Base-by-base conservation (phyloP, 495 filamentous ascomycete genomes). In the Letharia columbiana region DNA sequence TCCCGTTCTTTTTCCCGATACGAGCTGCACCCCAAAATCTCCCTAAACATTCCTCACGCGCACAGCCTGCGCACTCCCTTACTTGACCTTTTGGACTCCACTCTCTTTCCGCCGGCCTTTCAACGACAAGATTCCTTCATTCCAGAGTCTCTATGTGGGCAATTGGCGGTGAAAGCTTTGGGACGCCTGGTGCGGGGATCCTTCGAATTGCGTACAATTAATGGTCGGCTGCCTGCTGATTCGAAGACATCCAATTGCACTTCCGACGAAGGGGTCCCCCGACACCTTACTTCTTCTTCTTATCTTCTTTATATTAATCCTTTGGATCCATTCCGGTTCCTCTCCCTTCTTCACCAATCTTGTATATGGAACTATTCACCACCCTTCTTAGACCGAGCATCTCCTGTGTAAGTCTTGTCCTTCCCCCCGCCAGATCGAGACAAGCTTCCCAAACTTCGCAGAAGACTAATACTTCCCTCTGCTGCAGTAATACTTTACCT, bases 1-100 rank as follows among this genome's bases (percentile, higher is more conserved):
- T 61, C 67, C 73, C 70, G 71, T 67, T 74, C 64, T 69, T 67
- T 63, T 72, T 71, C 72, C 72, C 72, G 69, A 68, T 61, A 67
- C 68, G 67, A 69, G 50, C 9, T 35, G 40, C 49, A 54, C 66
- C 67, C 52, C 52, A 35, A 68, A 70, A 74, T 72, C 61, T 63
- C 66, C 54, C 67, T 49, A 50, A 57, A 67, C 67, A 72, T 73
- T 72, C 70, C 65, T 70, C 54, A 66, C 65, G 59, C 67, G 59
- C 66, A 67, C 63, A 74, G 66, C 67, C 69, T 64, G 67, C 58
- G 28, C 67, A 58, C 52, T 42, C 70, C 69, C 68, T 72, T 67
- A 62, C 61, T 50, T 66, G 33, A 44, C 23, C 56, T 13, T 58
- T 54, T 13, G 40, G 40, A 18, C 39, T 54, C 62, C 47, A 56